phyloP scores from a whole-genome alignment of 2,329 filamentous ascomycete species.

The Aspergillus awamori region DNA sequence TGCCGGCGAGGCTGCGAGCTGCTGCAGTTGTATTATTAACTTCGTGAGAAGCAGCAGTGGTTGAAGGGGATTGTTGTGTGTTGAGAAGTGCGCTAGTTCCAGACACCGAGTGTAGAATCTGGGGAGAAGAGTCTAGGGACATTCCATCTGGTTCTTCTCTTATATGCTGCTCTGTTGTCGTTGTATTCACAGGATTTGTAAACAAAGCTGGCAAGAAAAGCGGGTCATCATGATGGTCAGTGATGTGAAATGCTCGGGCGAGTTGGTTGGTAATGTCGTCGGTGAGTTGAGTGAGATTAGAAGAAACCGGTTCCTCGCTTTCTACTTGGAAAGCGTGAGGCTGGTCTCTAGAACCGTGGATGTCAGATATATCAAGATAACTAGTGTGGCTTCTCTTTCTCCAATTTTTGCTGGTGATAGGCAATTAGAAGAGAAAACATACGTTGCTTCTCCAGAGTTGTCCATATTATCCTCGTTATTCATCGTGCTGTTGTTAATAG shows the following conservation, averaged over 20 bases:
- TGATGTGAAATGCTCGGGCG: conserved; percentile 10
- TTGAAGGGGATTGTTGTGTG: not conserved
- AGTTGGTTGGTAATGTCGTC: conserved; percentile 9
- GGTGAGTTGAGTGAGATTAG: not conserved
- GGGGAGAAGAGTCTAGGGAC: not conserved
- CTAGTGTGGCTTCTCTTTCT: too few relatives aligned
- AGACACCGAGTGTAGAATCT: not conserved
- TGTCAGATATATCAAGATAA: not conserved
- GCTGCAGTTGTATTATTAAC: not conserved
- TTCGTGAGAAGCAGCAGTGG: not conserved
- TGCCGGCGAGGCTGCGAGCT: not conserved
- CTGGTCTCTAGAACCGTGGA: not conserved
- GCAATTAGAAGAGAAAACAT: not conserved
- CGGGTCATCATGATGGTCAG: conserved; percentile 7
- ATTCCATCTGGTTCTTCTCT: not conserved
- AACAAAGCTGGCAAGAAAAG: conserved; percentile 1
- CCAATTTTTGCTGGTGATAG: not conserved
- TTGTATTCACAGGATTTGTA: not conserved
- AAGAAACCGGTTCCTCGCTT: not conserved
- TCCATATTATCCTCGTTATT: not conserved
- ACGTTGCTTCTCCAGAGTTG: not conserved
- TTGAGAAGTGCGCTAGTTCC: not conserved
- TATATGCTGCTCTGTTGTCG: not conserved
- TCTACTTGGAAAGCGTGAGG: not conserved
- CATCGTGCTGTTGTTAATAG: not conserved